phyloP scores from a whole-genome alignment of 352 stramenopile genomes.

The Phytophthora gonapodyides region DNA sequence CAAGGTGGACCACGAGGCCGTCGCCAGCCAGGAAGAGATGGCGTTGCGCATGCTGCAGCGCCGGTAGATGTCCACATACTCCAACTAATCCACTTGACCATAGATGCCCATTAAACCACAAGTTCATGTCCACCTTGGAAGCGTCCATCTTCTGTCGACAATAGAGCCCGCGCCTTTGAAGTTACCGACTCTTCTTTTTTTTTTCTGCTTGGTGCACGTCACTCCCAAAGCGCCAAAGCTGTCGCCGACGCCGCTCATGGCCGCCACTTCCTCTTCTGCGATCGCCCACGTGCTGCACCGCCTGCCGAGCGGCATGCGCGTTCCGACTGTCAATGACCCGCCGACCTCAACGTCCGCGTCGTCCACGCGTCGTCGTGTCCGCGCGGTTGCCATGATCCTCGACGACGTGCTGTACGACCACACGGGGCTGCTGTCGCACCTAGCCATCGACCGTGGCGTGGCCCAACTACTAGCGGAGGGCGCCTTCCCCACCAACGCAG shows the following conservation, averaged over 20 bases:
- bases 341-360: neutral
- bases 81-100: conserved; percentile 18
- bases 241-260: conserved; percentile 3
- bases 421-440: conserved; percentile 76
- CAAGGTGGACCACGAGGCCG: conserved; percentile 53
- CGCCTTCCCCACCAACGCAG: conserved; percentile 68
- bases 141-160: conserved; percentile 12
- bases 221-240: neutral
- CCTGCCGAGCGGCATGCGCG: conserved; percentile 32
- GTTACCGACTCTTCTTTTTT: neutral
- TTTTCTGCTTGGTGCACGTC: conserved; percentile 19
- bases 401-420: conserved; percentile 89
- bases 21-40: conserved; percentile 80
- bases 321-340: neutral
- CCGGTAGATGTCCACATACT: conserved; percentile 34
- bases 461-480: conserved; percentile 71
- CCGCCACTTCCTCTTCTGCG: conserved; percentile 14
- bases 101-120: conserved; percentile 10
- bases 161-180: conserved; percentile 8
- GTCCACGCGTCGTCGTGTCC: conserved; percentile 48
- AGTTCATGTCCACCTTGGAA: neutral
- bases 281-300: conserved; percentile 22
- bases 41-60: conserved; percentile 80
- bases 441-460: conserved; percentile 78
- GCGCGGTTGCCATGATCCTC: conserved; percentile 84